Base-by-base conservation (phyloP, 2,329 filamentous ascomycete species). In the Colletotrichum musae region DNA sequence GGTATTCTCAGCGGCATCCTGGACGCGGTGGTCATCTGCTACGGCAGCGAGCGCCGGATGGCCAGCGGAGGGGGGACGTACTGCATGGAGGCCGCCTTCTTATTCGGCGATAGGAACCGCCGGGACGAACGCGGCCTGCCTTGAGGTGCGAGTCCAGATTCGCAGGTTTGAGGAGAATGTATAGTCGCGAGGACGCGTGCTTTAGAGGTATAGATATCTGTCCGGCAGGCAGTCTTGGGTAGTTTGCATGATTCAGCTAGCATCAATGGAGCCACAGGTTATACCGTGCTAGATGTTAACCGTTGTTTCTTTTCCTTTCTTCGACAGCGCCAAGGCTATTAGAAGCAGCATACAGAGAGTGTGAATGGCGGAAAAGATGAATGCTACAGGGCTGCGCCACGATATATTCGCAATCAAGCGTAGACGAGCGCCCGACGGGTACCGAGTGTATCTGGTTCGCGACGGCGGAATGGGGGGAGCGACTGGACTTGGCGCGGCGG, bases 11-110 rank as follows among this genome's bases (percentile, higher is more conserved):
- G 93, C 59, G 94, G 94, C 61, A 94, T 97, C 60, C 89, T 97
- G 5, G 94, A 97, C 80, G 94, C 93, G 3, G 91, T 94, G 43
- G 88, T 98, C 26, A 92, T 99, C 13, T 99, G 96, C 83, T 98
- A 97, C 88, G 94, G 93, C 28, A 97, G 94, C 75, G 96, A 99
- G 81, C 87, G 92, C 73, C 89, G 88, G 59, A 91, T 91, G 81
- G 87, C 85, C 64, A 88, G 88, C 71, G 89, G 88, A 21, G 88
- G 87, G 58, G 92, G 91, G 5, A 91, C 93, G 54, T 98, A 97
- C 82, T 98, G 95, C 80, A 90, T 96, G 70, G 95, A 98, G 80
- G 95, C 95, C 4, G 94, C 93, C 6, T 91, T 93, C 80, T 82
- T 98, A 57, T 97, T 98, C 84, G 93, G 94, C 21, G 93, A 92